A percentile compares a stretch with the other conserved stretches of the same genome.
Conservation (phyloP, 1,284 basidiomycete genomes). For the Tausonia pullulans region DNA sequence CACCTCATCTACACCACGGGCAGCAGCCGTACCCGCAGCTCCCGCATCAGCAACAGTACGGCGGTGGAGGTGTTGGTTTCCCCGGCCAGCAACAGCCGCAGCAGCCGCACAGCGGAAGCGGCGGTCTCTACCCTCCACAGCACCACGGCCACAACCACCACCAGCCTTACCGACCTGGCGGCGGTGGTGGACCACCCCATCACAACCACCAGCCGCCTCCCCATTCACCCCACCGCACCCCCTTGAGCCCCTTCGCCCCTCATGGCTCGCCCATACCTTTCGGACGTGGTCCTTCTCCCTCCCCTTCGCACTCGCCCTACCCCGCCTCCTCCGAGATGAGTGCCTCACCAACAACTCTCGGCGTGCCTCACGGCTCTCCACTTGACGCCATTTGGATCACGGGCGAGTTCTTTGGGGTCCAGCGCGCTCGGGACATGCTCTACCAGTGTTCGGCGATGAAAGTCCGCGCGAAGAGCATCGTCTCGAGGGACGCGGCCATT, state of each 20-base stretch:
- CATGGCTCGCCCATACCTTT: no score
- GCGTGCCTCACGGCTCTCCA: constrained; percentile 31
- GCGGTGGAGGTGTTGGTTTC: no score
- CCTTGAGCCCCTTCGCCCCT: no score
- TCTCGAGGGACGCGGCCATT: constrained; percentile 86
- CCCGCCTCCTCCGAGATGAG: no score
- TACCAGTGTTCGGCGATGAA: constrained; percentile 41
- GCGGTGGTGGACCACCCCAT: no score
- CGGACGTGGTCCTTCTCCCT: no score
- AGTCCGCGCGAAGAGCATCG: constrained; percentile 71
- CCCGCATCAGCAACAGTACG: background rate
- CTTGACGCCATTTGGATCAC: constrained; percentile 85
- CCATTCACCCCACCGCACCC: no score
- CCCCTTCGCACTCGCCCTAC: no score
- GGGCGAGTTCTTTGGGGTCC: constrained; percentile 93
- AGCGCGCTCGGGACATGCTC: constrained; percentile 89
- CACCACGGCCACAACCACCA: background rate
- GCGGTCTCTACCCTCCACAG: background rate
- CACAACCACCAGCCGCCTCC: no score
- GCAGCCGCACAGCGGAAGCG: background rate
- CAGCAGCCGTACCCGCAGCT: background rate
- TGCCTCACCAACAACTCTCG: constrained; percentile 11
- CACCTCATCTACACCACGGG: background rate
- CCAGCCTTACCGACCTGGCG: background rate
- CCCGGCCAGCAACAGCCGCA: background rate